Conservation (phyloP, 1,284 basidiomycete genomes). For the Heterobasidion parviporum region DNA sequence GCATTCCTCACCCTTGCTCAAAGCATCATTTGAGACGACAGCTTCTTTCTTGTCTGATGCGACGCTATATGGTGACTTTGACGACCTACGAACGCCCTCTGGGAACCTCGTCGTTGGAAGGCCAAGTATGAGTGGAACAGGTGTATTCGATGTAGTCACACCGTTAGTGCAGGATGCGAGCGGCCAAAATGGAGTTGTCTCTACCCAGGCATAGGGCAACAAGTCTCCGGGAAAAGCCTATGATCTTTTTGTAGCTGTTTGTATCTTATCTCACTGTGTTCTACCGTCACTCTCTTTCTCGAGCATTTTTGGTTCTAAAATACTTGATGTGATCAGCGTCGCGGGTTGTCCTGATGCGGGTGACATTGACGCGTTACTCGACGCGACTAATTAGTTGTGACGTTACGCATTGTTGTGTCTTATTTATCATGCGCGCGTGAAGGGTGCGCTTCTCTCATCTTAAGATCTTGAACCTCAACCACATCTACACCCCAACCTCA, state of each 20-base stretch:
- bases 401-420: neutral
- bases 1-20: slow-evolving; percentile 88
- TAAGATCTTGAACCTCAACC: slow-evolving; percentile 1
- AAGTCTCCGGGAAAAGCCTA: neutral
- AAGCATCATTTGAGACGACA: slow-evolving; percentile 97
- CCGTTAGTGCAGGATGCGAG: slow-evolving; percentile 24
- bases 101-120: slow-evolving; percentile 89
- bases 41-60: slow-evolving; percentile 94
- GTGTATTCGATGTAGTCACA: slow-evolving; percentile 79
- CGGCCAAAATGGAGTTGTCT: neutral
- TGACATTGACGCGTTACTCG: slow-evolving; percentile 5
- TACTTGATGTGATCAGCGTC: too few species aligned
- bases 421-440: slow-evolving; percentile 1
- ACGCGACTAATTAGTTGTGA: slow-evolving; percentile 4
- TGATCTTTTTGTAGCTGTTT: neutral
- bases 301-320: too few species aligned
- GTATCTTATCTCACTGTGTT: neutral
- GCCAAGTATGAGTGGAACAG: slow-evolving; percentile 80
- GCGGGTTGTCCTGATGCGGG: neutral
- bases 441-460: slow-evolving; percentile 1
- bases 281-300: neutral
- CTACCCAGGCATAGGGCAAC: neutral
- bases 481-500: neutral
- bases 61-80: slow-evolving; percentile 90
- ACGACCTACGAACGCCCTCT: slow-evolving; percentile 83